Percentiles rank a stretch among this genome's conserved stretches.
Conservation (phyloP, 2,329 filamentous ascomycete species). For the Paecilomyces sp. region DNA sequence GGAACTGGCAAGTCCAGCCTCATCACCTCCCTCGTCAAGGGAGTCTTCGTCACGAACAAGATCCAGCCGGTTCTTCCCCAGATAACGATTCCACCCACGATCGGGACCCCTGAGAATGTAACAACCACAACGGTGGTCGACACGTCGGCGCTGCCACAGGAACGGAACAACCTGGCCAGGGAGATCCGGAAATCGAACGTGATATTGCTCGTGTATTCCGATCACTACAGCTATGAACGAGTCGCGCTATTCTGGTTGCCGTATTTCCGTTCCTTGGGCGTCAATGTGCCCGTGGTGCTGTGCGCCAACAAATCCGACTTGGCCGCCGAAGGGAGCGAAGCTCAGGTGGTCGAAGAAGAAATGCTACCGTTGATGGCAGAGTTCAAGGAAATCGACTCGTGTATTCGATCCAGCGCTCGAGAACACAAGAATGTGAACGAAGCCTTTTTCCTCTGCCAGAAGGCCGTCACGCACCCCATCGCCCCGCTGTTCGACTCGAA, state of each 20-base stretch:
- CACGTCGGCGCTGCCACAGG: conserved; percentile 89
- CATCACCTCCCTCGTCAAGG: conserved; percentile 92
- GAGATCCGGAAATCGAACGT: conserved; percentile 97
- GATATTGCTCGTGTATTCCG: conserved; percentile 92
- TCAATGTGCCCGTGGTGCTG: conserved; percentile 94
- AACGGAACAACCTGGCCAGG: conserved; percentile 80
- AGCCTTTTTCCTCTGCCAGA: conserved; percentile 96
- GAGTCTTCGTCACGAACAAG: conserved; percentile 91
- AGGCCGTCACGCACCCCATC: conserved; percentile 94
- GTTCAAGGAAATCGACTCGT: conserved; percentile 98
- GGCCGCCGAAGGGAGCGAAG: conserved; percentile 63
- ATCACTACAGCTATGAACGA: conserved; percentile 97
- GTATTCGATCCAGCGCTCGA: conserved; percentile 86
- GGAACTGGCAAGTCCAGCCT: conserved; percentile 89
- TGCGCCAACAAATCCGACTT: conserved; percentile 98
- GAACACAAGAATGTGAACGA: conserved; percentile 93
- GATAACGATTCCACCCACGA: conserved; percentile 87
- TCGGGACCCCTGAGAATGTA: conserved; percentile 92
- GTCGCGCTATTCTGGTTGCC: conserved; percentile 98
- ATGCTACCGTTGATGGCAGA: conserved; percentile 98
- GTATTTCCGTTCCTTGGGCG: conserved; percentile 93
- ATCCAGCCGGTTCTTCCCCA: conserved; percentile 91
- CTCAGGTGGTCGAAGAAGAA: conserved; percentile 88
- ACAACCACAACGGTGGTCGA: conserved; percentile 91
- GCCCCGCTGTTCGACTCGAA: conserved; percentile 96